Evolutionary conservation across 169 alveolate species (phyloP), one percentile per base, ranked within the genome.

Genomic region (Pseudocohnilembus persalinus): DNA sequence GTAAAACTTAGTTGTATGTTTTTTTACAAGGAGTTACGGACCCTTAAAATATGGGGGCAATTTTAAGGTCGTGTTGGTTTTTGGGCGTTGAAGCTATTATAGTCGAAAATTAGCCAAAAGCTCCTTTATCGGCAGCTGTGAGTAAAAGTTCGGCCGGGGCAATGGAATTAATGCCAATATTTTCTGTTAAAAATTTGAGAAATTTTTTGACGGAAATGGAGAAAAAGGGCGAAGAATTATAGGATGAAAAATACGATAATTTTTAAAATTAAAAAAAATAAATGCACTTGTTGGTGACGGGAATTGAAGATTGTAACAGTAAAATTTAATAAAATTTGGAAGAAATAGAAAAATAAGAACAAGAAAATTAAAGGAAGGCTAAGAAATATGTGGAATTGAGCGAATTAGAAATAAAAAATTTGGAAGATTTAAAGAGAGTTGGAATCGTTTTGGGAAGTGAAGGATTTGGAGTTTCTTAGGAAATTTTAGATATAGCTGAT

Each of bases 31-130:
- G 74, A 32, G 77, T 92, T 1, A 83, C 91, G 1, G 93, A 89
- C 76, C 95, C 95, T 4, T 77, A 86, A 81, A 88, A 92, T 77
- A 84, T 92, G 73, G 95, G 93, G 6, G 87, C 92, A 29, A 88
- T 92, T 26, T 72, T 89, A 0, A 83, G 95, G 75, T 76, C 90
- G 6, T 82, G 92, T 75, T 74, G 83, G 68, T 92, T 81, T 79
- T 73, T 89, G n/a, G 95, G 95, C 4, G 90, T 86, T 1, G 88
- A 89, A 77, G 83, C 83, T 15, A 88, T 89, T 35, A 76, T 92
- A n/a, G 91, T 87, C 0, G 88, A 86, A 25, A 73, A 87, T 28
- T 64, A 63, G 27, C 79, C 81, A 6, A 77, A 83, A 32, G 86
- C 91, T 77, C 91, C 93, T 24, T 76, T 92, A 49, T 82, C 91